Conservation (phyloP, 495 filamentous ascomycete species). For the Neurospora sublineolata region DNA sequence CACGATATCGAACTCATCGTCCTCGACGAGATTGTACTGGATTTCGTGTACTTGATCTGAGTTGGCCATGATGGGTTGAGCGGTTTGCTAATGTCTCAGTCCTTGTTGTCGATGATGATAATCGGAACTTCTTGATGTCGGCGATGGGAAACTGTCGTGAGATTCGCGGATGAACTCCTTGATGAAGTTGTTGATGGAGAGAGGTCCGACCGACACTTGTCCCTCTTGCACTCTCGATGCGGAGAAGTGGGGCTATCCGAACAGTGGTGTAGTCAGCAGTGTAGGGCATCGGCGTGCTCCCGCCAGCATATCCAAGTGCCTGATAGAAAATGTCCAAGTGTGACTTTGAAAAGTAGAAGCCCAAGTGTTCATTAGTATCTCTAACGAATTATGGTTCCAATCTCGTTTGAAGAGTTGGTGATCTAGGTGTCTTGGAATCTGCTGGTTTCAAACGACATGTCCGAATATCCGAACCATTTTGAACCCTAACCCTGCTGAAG, state of each 20-base stretch:
- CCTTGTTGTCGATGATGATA: background rate
- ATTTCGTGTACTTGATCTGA: slow-evolving; percentile 2
- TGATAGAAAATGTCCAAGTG: background rate
- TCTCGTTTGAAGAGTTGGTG: background rate
- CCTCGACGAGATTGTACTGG: slow-evolving; percentile 25
- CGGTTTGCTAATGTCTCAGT: background rate
- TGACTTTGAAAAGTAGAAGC: background rate
- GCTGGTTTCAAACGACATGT: background rate
- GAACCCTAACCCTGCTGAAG: too few relatives aligned
- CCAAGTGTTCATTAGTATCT: background rate
- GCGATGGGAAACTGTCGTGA: background rate
- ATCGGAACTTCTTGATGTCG: background rate
- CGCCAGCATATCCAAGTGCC: background rate
- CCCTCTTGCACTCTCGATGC: background rate
- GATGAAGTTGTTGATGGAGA: background rate
- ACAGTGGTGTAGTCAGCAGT: background rate
- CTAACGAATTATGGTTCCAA: background rate
- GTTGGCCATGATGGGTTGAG: background rate
- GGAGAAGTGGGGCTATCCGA: background rate
- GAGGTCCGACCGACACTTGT: background rate
- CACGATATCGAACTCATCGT: slow-evolving; percentile 40
- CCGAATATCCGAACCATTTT: too few relatives aligned
- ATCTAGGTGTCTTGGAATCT: background rate
- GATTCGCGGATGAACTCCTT: background rate
- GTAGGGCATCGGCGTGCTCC: background rate